Base-by-base conservation (phyloP, 768 basidiomycete species). In the Kwoniella shandongensis region DNA sequence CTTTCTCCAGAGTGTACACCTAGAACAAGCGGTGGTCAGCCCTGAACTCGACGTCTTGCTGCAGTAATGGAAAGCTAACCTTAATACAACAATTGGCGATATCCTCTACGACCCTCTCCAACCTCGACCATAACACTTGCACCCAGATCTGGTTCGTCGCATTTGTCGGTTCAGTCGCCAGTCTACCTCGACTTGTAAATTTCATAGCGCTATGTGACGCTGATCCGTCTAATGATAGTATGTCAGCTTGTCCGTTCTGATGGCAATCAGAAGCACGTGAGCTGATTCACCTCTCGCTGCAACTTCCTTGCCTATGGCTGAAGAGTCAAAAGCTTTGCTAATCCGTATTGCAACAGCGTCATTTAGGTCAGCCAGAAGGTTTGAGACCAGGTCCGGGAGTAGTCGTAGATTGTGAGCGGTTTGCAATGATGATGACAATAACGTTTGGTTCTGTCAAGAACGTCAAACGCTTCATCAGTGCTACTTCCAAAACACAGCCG, bases 1-100 rank as follows among this genome's bases (percentile, higher is more conserved):
- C 94, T 70, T 91, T 96, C 77, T 98, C 94, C 4, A 99, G 83
- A 0, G 88, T 88, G 75, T 98, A 94, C 5, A 98, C 90, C 91
- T 92, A 41, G 2, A 45, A 25, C 23, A 51, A 44, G 50, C 27
- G 20, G 45, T 26, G 36, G 22, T 49, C 39, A 32, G 22, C 30
- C 10, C n/a, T n/a, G n/a, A 6, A 15, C 12, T 4, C n/a, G 23
- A 17, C 4, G 26, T 0, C 35, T 1, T 17, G 1, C 22, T 11
- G 10, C 30, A 44, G 13, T 25, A 13, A 47, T 18, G 1, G 7
- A 22, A n/a, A 20, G 54, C 72, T 50, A 48, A 83, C 91, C 82
- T 97, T 96, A 74, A 91, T 85, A 70, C 96, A 98, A 64, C 88
- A 88, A 48, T 85, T 85, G 1, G 89, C 84, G 83, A 99, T 86